These are phyloP conservation scores for Biscogniauxia marginata DNA, from an alignment of 2,329 filamentous ascomycete species.

Conservation along the genomic window DNA sequence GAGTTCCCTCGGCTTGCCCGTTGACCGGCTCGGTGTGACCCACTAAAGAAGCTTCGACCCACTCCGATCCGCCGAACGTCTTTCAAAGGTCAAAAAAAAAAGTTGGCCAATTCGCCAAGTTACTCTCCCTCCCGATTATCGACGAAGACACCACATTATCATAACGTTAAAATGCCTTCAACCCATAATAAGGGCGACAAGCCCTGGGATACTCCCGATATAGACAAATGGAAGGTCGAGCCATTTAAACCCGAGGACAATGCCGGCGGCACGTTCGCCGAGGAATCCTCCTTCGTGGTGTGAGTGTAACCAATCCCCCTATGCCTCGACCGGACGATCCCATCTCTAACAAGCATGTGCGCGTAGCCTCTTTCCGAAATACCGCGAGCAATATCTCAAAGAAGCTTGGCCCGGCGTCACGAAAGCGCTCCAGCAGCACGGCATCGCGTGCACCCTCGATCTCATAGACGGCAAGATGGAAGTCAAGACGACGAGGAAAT, in stretches of 20 bases:
- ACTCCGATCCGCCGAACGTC: neutral
- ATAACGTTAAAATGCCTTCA: conserved; percentile 26
- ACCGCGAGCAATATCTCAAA: conserved; percentile 89
- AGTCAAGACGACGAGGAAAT: conserved; percentile 89
- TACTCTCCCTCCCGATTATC: neutral
- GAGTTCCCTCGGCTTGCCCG: neutral
- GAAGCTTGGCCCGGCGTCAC: conserved; percentile 88
- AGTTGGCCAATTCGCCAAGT: conserved; percentile 8
- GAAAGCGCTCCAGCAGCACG: conserved; percentile 78
- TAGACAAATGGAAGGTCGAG: conserved; percentile 96
- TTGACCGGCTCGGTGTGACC: neutral
- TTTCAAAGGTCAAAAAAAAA: conserved; percentile 7
- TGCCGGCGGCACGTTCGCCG: conserved; percentile 77
- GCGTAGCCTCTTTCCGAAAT: conserved; percentile 82
- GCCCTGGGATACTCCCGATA: conserved; percentile 87
- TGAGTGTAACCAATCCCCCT: conserved; percentile 4
- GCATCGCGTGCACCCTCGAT: conserved; percentile 89
- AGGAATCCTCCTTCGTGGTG: conserved; percentile 82
- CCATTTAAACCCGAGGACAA: conserved; percentile 86
- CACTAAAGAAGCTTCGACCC: neutral
- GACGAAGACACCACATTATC: neutral
- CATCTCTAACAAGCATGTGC: conserved; percentile 2
- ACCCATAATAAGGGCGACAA: conserved; percentile 18
- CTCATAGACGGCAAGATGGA: conserved; percentile 80
- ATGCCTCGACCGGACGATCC: neutral